phyloP scores from a whole-genome alignment of 768 basidiomycete genomes.

The Pisolithus microcarpus region DNA sequence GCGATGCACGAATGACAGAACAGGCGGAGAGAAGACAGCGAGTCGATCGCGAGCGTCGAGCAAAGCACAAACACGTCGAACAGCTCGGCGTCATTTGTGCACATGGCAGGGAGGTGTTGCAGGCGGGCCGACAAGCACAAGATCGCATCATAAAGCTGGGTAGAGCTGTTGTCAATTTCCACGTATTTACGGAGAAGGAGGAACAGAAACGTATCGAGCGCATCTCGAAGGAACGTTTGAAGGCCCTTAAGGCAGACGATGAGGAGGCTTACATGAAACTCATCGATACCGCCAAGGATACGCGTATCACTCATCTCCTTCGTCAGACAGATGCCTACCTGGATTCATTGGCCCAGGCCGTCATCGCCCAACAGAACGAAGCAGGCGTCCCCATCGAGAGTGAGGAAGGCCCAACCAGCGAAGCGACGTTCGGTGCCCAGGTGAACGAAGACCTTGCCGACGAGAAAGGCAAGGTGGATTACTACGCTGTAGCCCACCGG shows the following conservation, averaged over 20 bases:
- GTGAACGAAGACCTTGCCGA: slow-evolving; percentile 52
- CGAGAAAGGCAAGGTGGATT: slow-evolving; percentile 77
- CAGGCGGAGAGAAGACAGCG: slow-evolving; percentile 87
- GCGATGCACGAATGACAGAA: slow-evolving; percentile 87
- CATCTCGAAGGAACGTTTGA: slow-evolving; percentile 94
- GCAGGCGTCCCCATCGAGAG: slow-evolving; percentile 46
- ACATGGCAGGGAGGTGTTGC: slow-evolving; percentile 72
- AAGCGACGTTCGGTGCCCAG: slow-evolving; percentile 88
- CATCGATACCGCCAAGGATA: slow-evolving; percentile 98
- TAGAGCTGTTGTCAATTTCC: slow-evolving; percentile 75
- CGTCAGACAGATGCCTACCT: slow-evolving; percentile 92
- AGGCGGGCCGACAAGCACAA: slow-evolving; percentile 60
- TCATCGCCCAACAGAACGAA: slow-evolving; percentile 86
- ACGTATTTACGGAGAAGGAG: slow-evolving; percentile 89
- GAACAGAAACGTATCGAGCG: slow-evolving; percentile 96
- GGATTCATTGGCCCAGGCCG: slow-evolving; percentile 90
- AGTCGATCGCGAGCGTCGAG: slow-evolving; percentile 83
- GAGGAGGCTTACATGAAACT: slow-evolving; percentile 99
- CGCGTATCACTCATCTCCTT: slow-evolving; percentile 93
- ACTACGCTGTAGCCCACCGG: slow-evolving; percentile 92
- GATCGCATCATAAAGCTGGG: slow-evolving; percentile 58
- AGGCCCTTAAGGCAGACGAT: slow-evolving; percentile 95
- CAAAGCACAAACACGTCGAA: slow-evolving; percentile 94
- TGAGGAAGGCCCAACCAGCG: slow-evolving; percentile 71
- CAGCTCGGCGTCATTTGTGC: slow-evolving; percentile 81